Percentiles rank a stretch among this genome's conserved stretches.
Evolutionary conservation across 352 stramenopile genomes (phyloP).

Genomic region (Globisporangium uncinulatum): DNA sequence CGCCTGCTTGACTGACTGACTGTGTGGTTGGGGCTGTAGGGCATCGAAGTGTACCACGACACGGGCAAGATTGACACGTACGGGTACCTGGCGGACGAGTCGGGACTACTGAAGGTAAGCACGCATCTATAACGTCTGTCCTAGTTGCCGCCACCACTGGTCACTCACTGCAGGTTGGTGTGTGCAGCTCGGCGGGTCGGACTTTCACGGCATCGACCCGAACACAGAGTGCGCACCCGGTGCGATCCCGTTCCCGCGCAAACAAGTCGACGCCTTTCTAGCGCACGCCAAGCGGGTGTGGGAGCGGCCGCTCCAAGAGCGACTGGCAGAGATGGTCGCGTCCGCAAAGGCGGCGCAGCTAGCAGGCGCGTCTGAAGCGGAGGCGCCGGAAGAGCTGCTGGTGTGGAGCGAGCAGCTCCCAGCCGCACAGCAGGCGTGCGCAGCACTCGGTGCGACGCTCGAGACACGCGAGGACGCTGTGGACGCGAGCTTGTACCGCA

Average conservation of each 20-base stretch:
- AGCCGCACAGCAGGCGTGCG: conserved; percentile 10
- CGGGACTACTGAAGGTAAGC: conserved; percentile 55
- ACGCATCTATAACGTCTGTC: not conserved
- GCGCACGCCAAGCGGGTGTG: conserved; percentile 62
- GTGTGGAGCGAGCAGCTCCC: conserved; percentile 47
- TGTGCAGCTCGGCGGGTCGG: conserved; percentile 64
- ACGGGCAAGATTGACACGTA: conserved; percentile 81
- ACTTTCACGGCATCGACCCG: conserved; percentile 80
- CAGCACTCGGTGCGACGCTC: conserved; percentile 7
- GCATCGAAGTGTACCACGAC: conserved; percentile 81
- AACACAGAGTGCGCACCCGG: conserved; percentile 61
- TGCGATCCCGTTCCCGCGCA: conserved; percentile 67
- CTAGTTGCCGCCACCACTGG: not conserved
- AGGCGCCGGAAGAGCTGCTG: conserved; percentile 23
- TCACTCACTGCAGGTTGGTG: conserved; percentile 3
- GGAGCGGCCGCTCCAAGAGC: conserved; percentile 48
- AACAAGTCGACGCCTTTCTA: conserved; percentile 68
- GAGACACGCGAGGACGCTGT: conserved; percentile 9
- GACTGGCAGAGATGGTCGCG: conserved; percentile 26
- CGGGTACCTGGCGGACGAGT: conserved; percentile 66
- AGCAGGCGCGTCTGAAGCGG: not conserved
- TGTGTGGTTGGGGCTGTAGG: conserved; percentile 20
- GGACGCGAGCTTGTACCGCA: conserved; percentile 8
- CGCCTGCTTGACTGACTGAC: not conserved
- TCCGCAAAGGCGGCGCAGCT: conserved; percentile 18